Conservation (phyloP, 164 flowering plant genomes). For the Cinnamomum micranthum region DNA sequence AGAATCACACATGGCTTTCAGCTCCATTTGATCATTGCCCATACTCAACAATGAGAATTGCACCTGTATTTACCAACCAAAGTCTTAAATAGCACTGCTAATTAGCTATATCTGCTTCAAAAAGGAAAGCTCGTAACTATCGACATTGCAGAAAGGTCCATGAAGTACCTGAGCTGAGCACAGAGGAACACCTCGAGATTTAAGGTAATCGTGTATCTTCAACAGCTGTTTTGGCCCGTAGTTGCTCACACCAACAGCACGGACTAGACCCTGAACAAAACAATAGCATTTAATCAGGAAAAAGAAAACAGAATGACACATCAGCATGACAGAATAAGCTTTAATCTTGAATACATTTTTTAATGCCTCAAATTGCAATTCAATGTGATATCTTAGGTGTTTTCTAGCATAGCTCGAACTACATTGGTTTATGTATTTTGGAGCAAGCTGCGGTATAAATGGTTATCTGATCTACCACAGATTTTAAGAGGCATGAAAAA, state of each 20-base stretch:
- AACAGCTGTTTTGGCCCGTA: slow-evolving; percentile 90
- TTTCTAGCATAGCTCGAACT: no score
- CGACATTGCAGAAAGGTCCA: neutral
- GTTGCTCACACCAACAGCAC: slow-evolving; percentile 90
- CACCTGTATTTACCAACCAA: slow-evolving; percentile 41
- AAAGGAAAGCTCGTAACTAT: neutral
- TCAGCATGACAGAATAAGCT: neutral
- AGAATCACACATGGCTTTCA: slow-evolving; percentile 69
- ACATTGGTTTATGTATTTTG: neutral
- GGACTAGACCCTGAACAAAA: slow-evolving; percentile 72
- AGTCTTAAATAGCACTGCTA: neutral
- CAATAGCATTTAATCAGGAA: neutral
- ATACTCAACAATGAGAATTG: slow-evolving; percentile 86
- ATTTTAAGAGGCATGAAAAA: neutral
- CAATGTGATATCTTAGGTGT: neutral
- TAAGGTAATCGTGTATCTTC: slow-evolving; percentile 66
- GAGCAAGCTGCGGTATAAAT: neutral
- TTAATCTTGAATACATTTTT: neutral
- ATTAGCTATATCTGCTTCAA: neutral
- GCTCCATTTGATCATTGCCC: slow-evolving; percentile 76
- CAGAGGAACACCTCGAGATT: slow-evolving; percentile 62
- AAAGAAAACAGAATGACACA: slow-evolving; percentile 4
- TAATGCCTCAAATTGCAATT: neutral
- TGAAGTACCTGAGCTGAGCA: slow-evolving; percentile 53
- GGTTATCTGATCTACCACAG: neutral